Conservation (phyloP, 1,139 yeast genomes). For the Candida frijolesensis region DNA sequence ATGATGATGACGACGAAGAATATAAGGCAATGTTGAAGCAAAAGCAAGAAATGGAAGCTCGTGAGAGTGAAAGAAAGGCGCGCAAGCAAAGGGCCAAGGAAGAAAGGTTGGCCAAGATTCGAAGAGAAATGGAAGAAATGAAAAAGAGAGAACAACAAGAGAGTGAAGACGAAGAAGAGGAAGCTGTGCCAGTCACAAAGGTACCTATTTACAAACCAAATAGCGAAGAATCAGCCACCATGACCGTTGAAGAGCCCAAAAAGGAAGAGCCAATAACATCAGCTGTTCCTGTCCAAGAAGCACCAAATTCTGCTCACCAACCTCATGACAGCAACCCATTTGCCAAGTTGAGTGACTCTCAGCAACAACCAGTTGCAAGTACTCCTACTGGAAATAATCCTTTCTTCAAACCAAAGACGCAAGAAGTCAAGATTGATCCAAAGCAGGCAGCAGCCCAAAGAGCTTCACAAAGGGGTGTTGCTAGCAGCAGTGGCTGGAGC, state of each 20-base stretch:
- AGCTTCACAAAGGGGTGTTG: constrained; percentile 62
- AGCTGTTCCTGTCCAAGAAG: constrained; percentile 2
- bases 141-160: constrained; percentile 38
- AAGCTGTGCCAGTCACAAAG: constrained; percentile 20
- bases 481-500: constrained; percentile 58
- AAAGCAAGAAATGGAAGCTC: constrained; percentile 50
- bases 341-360: constrained; percentile 22
- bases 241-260: constrained; percentile 10
- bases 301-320: constrained; percentile 7
- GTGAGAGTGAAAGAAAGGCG: constrained; percentile 48
- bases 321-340: constrained; percentile 36
- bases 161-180: constrained; percentile 42
- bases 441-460: constrained; percentile 65
- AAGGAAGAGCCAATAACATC: constrained; percentile 7
- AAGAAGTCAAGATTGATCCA: constrained; percentile 45
- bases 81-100: constrained; percentile 52
- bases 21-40: constrained; percentile 48
- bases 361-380: constrained; percentile 12
- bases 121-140: constrained; percentile 65
- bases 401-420: constrained; percentile 52
- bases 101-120: constrained; percentile 59
- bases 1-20: constrained; percentile 48
- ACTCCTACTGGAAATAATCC: constrained; percentile 29
- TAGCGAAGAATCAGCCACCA: constrained; percentile 10
- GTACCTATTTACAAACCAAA: constrained; percentile 22